Percentiles rank a stretch among this genome's conserved stretches.
Conservation (phyloP, 257 asterid species). For the Asclepias syriaca region DNA sequence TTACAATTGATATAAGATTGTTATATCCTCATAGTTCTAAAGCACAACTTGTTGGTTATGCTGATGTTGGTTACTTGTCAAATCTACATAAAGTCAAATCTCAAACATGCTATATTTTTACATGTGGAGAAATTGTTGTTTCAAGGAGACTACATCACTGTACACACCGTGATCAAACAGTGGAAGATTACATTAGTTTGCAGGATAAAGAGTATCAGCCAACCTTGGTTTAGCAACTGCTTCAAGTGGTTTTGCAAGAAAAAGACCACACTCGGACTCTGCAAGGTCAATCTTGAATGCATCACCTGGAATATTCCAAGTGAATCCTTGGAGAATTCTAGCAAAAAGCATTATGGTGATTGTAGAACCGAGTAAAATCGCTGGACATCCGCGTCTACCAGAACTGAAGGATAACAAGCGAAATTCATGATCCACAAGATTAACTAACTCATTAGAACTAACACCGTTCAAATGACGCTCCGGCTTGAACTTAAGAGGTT, state of each 20-base stretch:
- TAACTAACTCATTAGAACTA: background rate
- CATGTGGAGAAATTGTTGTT: too few species aligned
- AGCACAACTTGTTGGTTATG: too few species aligned
- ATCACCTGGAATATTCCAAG: background rate
- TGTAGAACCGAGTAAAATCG: background rate
- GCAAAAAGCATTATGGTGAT: background rate
- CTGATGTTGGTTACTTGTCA: too few species aligned
- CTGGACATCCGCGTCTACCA: slow-evolving; percentile 9
- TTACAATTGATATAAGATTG: too few species aligned
- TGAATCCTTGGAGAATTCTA: slow-evolving; percentile 1
- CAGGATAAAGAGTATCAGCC: background rate
- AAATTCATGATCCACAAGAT: background rate
- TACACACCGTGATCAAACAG: too few species aligned
- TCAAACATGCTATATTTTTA: too few species aligned
- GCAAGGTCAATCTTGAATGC: background rate
- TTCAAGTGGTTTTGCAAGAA: slow-evolving; percentile 6
- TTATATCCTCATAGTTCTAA: too few species aligned
- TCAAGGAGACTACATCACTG: too few species aligned
- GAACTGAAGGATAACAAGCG: background rate
- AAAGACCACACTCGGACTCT: background rate
- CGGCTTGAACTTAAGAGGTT: slow-evolving; percentile 5
- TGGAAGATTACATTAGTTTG: too few species aligned
- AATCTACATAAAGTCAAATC: too few species aligned
- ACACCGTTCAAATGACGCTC: background rate
- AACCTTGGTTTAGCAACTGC: background rate